Base-by-base conservation (phyloP, 2,329 filamentous ascomycete species). In the Hypoxylon sp. region DNA sequence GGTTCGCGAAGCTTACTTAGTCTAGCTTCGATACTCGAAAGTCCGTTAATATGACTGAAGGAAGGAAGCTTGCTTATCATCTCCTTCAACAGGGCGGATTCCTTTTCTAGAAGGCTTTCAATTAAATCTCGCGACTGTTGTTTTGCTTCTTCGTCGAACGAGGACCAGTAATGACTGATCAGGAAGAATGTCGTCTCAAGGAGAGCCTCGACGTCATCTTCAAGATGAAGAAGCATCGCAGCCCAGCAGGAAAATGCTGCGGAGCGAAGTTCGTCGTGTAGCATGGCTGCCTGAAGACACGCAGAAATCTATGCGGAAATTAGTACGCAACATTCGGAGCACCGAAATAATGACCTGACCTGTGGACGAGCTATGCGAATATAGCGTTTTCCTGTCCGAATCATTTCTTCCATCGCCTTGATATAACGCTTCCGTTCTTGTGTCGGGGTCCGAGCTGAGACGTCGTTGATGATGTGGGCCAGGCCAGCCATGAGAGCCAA, bases 151-250 rank as follows among this genome's bases (percentile, higher is more conserved):
- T 84, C 79, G 20, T 89, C 87, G 58, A 98, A 89, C 0, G 72
- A 74, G 4, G 76, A 68, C 95, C 95, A 99, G 72, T 95, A 90
- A 69, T 90, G 89, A 22, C 91, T 89, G 50, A 98, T 88, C 41
- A 97, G 87, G 55, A 94, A 93, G 69, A 98, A 93, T 0, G 94
- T 97, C 60, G 94, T 93, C 74, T 97, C 93, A 7, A 98, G 81
- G 37, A 97, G 84, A 24, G 87, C 84, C 68, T 91, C 89, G 5
- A 97, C 84, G 72, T 97, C 94, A 22, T 89, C 88, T 8, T 90
- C 89, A 49, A 98, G 83, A 53, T 89, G 86, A 26, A 80, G 85
- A 17, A 98, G 84, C 79, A 99, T 89, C 7, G 89, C 85, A 24
- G 87, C 85, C 95, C 95, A 99, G 50, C 93, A 92, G 3, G 85